Evolutionary conservation across 1,284 basidiomycete species (phyloP).

Genomic region (Leccinum subrobustum): DNA sequence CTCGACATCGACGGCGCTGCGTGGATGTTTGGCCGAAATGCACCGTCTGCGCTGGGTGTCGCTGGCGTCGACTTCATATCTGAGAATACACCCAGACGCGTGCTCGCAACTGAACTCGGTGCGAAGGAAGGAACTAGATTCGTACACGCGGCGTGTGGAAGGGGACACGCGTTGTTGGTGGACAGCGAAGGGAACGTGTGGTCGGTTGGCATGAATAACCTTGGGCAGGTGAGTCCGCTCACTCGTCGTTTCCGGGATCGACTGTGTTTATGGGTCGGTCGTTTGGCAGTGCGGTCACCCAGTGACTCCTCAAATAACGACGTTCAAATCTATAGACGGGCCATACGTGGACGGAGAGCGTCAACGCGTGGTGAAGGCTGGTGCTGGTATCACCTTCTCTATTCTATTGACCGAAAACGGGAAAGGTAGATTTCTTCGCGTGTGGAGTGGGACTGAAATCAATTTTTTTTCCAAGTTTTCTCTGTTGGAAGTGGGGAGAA

Average conservation of each 20-base stretch:
- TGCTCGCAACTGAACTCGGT: slow-evolving; percentile 63
- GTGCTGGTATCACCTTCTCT: slow-evolving; percentile 83
- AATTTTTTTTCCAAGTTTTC: slow-evolving; percentile 56
- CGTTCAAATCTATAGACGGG: slow-evolving; percentile 65
- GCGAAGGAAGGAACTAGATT: slow-evolving; percentile 63
- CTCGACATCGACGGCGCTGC: slow-evolving; percentile 77
- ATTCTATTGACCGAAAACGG: slow-evolving; percentile 79
- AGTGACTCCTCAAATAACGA: slow-evolving; percentile 57
- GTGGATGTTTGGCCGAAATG: slow-evolving; percentile 86
- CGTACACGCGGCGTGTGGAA: slow-evolving; percentile 79
- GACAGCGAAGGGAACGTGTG: slow-evolving; percentile 82
- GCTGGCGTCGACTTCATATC: slow-evolving; percentile 57
- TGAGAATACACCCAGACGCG: slow-evolving; percentile 66
- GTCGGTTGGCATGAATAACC: slow-evolving; percentile 79
- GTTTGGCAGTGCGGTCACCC: slow-evolving; percentile 57
- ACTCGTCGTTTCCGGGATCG: not conserved
- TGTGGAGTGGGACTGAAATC: slow-evolving; percentile 6
- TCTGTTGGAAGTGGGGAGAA: slow-evolving; percentile 90
- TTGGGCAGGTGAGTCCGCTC: slow-evolving; percentile 68
- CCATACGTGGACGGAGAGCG: slow-evolving; percentile 52
- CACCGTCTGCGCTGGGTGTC: slow-evolving; percentile 57
- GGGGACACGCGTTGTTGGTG: slow-evolving; percentile 81
- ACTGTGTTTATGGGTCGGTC: slow-evolving; percentile 15
- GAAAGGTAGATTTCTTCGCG: slow-evolving; percentile 48
- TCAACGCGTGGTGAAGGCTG: slow-evolving; percentile 69